These are phyloP conservation scores for Pleurotus sapidus DNA, from an alignment of 768 basidiomycete genomes.

Conservation along the genomic window DNA sequence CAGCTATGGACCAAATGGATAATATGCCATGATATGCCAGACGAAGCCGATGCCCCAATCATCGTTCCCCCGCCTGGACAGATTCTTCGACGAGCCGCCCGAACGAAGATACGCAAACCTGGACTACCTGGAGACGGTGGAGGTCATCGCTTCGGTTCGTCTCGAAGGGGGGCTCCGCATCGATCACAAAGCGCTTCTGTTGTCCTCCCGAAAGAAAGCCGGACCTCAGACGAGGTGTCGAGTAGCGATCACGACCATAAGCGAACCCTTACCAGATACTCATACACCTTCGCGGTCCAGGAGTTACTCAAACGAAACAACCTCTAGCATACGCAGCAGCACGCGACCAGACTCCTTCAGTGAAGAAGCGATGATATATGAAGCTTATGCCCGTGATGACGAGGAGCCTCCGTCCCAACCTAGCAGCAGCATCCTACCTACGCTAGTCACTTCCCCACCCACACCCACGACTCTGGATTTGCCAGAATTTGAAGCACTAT, in stretches of 20 bases:
- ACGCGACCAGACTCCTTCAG: conserved; percentile 71
- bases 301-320: conserved; percentile 44
- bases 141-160: conserved; percentile 76
- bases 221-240: conserved; percentile 70
- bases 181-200: conserved; percentile 15
- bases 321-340: conserved; percentile 24
- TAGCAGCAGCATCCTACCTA: conserved; percentile 13
- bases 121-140: conserved; percentile 72
- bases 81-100: conserved; percentile 86
- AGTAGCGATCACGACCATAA: conserved; percentile 66
- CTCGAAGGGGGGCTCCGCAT: conserved; percentile 29
- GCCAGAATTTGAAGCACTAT: conserved; percentile 23
- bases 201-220: conserved; percentile 36
- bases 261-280: conserved; percentile 20
- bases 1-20: conserved; percentile 69
- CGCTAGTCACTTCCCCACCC: conserved; percentile 28
- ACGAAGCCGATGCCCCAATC: conserved; percentile 88
- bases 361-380: conserved; percentile 81
- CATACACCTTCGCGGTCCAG: conserved; percentile 32
- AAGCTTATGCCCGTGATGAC: conserved; percentile 69
- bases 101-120: conserved; percentile 94
- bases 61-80: conserved; percentile 86
- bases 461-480: conserved; percentile 14
- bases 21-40: conserved; percentile 63
- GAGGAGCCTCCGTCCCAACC: conserved; percentile 18